Conservation (phyloP, 352 stramenopile genomes). For the Plasmopara viticola region DNA sequence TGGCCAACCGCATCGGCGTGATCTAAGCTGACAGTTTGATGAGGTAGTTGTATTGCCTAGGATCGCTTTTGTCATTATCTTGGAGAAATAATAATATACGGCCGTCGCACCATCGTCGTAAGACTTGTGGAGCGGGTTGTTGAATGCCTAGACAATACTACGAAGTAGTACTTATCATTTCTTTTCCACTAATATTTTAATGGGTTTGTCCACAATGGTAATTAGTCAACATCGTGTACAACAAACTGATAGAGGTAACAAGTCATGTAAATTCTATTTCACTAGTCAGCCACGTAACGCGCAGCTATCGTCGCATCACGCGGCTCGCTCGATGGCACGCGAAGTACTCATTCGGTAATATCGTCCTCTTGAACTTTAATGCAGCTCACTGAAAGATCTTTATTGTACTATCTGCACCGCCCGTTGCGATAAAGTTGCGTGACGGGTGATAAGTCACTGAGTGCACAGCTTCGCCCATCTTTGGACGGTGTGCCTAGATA, state of each 20-base stretch:
- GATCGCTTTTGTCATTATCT: slow-evolving; percentile 66
- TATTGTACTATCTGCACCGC: slow-evolving; percentile 76
- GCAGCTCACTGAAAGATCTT: slow-evolving; percentile 81
- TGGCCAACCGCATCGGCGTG: slow-evolving; percentile 99
- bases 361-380: slow-evolving; percentile 10
- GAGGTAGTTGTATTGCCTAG: slow-evolving; percentile 16
- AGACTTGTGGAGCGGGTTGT: slow-evolving; percentile 23
- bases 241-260: too few species aligned
- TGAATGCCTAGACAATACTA: slow-evolving; percentile 13
- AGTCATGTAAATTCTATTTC: slow-evolving; percentile 19
- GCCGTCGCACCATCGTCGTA: slow-evolving; percentile 20
- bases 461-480: slow-evolving; percentile 76
- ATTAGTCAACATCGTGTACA: too few species aligned
- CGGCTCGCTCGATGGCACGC: slow-evolving; percentile 7
- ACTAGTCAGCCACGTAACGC: slow-evolving; percentile 13
- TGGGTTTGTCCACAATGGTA: too few species aligned
- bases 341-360: slow-evolving; percentile 9
- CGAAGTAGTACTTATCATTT: not conserved
- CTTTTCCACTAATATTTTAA: too few species aligned
- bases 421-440: slow-evolving; percentile 75
- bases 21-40: slow-evolving; percentile 89
- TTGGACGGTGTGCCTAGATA: slow-evolving; percentile 63
- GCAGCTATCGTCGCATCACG: slow-evolving; percentile 19
- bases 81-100: slow-evolving; percentile 36
- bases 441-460: slow-evolving; percentile 70